These are phyloP conservation scores for Phylloporus rhodoxanthus DNA, from an alignment of 768 basidiomycete genomes.

Conservation along the genomic window DNA sequence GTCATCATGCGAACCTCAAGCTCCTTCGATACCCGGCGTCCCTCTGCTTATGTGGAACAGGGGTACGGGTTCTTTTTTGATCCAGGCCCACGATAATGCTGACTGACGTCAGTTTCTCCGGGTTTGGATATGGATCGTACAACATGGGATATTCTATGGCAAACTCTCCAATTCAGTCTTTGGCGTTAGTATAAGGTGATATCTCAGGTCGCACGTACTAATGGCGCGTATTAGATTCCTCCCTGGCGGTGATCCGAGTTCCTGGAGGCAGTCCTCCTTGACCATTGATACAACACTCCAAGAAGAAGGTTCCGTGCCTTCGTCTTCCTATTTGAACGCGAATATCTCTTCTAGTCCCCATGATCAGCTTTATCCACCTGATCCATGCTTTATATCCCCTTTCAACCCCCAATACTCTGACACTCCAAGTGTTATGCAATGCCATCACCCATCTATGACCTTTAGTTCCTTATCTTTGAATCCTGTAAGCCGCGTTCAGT, in stretches of 20 bases:
- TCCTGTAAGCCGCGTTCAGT: neutral
- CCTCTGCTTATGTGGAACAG: neutral
- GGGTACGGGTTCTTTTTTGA: neutral
- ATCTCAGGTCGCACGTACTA: neutral
- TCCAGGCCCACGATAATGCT: neutral
- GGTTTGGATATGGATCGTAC: neutral
- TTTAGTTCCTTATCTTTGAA: neutral
- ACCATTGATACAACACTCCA: no score
- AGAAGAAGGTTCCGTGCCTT: neutral
- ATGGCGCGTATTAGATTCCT: neutral
- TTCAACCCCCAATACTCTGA: neutral
- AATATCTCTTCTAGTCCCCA: neutral
- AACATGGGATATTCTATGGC: neutral
- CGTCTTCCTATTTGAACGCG: neutral
- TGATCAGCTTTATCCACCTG: neutral
- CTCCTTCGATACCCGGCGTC: no score
- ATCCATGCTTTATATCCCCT: neutral
- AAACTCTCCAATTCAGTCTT: neutral
- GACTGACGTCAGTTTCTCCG: neutral
- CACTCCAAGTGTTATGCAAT: neutral
- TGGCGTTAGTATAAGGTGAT: neutral
- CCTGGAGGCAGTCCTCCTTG: neutral
- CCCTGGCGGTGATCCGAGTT: neutral
- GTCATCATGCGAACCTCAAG: neutral
- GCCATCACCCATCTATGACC: no score